A percentile compares a stretch with the other conserved stretches of the same genome.
Evolutionary conservation across 257 asterid species (phyloP).

Genomic region (Capsicum chinense): DNA sequence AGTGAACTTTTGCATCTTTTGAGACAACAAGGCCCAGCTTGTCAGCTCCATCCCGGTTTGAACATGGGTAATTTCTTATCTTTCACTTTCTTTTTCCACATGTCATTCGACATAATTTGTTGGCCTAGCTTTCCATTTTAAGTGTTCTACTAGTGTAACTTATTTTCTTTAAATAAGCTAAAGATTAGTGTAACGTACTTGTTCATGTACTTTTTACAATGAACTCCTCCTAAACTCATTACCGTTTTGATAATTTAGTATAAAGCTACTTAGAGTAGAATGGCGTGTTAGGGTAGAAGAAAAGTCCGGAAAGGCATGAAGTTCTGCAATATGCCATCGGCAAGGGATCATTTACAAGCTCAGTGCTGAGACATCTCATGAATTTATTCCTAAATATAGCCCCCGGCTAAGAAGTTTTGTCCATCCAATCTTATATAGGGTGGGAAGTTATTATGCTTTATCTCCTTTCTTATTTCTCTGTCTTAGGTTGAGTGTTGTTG

Average conservation of each 20-base stretch:
- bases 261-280: neutral
- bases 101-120: neutral
- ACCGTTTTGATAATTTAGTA: neutral
- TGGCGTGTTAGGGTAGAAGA: neutral
- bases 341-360: neutral
- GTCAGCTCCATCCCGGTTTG: slow-evolving; percentile 44
- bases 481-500: neutral
- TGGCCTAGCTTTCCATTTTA: slow-evolving; percentile 17
- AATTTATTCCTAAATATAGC: slow-evolving; percentile 8
- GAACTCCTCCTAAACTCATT: neutral
- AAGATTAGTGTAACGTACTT: neutral
- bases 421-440: neutral
- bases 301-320: neutral
- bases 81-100: slow-evolving; percentile 5
- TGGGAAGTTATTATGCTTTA: slow-evolving; percentile 2
- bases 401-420: neutral
- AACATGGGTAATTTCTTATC: slow-evolving; percentile 37
- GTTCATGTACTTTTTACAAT: neutral
- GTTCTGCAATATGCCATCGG: neutral
- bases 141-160: neutral
- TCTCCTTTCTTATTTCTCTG: neutral
- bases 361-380: neutral
- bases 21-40: slow-evolving; percentile 64
- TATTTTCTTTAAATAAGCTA: neutral
- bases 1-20: slow-evolving; percentile 68